Conservation (phyloP, 148 eudicot genomes). For the Limonium bicolor region DNA sequence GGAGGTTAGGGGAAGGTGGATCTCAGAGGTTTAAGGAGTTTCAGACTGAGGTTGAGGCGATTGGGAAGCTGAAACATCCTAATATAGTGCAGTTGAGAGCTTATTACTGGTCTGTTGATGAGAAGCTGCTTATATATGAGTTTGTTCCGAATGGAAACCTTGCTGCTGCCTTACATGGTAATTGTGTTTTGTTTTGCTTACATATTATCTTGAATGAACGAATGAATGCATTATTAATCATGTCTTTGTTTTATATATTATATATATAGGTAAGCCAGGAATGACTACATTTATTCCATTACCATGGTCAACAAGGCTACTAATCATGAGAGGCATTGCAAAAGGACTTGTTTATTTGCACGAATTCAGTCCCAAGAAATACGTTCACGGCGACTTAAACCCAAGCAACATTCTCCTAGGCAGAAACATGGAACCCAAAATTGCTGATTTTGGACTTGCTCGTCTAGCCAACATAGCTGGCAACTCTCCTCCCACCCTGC, state of each 20-base stretch:
- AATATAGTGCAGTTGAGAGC: conserved; percentile 80
- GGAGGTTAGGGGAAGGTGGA: conserved; percentile 96
- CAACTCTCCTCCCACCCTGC: conserved; percentile 46
- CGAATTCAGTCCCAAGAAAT: conserved; percentile 86
- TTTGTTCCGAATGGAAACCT: conserved; percentile 67
- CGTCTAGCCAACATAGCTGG: conserved; percentile 87
- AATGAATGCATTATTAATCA: too few species aligned
- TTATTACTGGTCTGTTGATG: conserved; percentile 93
- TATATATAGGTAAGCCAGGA: conserved; percentile 62
- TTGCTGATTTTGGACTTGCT: conserved; percentile 85
- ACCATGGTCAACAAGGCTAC: conserved; percentile 59
- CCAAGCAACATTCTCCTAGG: conserved; percentile 77
- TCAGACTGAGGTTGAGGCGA: conserved; percentile 85
- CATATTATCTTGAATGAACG: too few species aligned
- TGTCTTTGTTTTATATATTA: too few species aligned
- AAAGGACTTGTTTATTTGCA: conserved; percentile 81
- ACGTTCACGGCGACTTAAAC: conserved; percentile 90
- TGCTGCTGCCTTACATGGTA: conserved; percentile 76
- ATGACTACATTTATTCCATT: conserved; percentile 45
- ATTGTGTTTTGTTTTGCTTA: too few species aligned
- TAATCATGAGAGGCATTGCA: conserved; percentile 67
- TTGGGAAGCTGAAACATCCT: conserved; percentile 80
- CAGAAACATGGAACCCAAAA: conserved; percentile 64
- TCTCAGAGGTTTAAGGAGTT: conserved; percentile 90
- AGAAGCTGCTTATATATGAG: conserved; percentile 93